Conservation (phyloP, 345 rosid species). For the Brassica cretica region DNA sequence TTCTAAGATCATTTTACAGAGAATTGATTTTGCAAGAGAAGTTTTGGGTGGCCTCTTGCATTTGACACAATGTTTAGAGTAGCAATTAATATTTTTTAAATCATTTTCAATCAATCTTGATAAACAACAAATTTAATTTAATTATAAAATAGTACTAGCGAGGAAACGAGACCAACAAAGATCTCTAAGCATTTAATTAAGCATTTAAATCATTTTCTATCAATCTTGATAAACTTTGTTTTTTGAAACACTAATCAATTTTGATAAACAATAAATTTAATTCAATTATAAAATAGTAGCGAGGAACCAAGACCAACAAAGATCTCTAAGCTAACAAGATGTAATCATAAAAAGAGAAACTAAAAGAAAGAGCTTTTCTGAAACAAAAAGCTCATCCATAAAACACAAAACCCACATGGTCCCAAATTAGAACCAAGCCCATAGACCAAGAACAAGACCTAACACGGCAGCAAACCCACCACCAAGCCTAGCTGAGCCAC, state of each 20-base stretch:
- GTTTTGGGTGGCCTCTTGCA: not conserved
- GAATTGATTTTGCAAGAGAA: not conserved
- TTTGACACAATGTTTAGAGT: not conserved
- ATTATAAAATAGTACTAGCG: no score
- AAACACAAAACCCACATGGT: slow-evolving; percentile 13
- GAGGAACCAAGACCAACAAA: not conserved
- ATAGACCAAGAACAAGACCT: slow-evolving; percentile 34
- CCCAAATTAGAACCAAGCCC: slow-evolving; percentile 35
- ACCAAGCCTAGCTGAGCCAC: slow-evolving; percentile 25
- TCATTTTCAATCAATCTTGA: not conserved
- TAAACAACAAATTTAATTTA: not conserved
- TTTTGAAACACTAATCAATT: not conserved
- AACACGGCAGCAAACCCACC: slow-evolving; percentile 16
- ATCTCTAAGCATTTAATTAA: no score
- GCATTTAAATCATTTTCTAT: not conserved
- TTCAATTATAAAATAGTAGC: not conserved
- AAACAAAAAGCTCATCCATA: slow-evolving; percentile 13
- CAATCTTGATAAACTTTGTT: not conserved
- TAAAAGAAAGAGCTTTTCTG: slow-evolving; percentile 17
- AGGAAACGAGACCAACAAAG: no score
- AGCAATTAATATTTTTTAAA: not conserved
- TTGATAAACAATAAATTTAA: not conserved
- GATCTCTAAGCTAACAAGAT: slow-evolving; percentile 12
- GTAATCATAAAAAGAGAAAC: not conserved
- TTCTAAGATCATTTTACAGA: not conserved